phyloP scores from a whole-genome alignment of 345 rosid species.

The Toxicodendron radicans region DNA sequence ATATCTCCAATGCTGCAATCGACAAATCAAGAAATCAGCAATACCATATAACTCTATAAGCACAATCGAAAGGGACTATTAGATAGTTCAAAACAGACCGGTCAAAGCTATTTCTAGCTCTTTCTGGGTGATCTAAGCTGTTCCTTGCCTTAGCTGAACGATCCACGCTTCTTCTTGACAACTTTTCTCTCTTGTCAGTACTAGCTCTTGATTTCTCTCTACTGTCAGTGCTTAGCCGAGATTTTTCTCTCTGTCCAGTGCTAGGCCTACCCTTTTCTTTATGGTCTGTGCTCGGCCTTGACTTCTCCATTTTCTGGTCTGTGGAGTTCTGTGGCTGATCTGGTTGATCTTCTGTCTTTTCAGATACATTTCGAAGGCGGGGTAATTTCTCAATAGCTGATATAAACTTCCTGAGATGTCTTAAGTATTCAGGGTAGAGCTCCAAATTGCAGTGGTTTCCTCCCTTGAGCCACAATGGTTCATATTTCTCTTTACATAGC shows the following conservation, averaged over 20 bases:
- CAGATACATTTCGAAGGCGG: slow-evolving; percentile 24
- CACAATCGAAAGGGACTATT: not conserved
- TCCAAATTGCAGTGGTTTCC: slow-evolving; percentile 86
- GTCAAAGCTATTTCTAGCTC: slow-evolving; percentile 78
- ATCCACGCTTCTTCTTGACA: slow-evolving; percentile 57
- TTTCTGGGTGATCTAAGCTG: slow-evolving; percentile 64
- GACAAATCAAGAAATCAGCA: slow-evolving; percentile 1
- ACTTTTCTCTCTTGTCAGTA: slow-evolving; percentile 44
- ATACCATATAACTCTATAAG: not conserved
- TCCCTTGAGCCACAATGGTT: slow-evolving; percentile 86
- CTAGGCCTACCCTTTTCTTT: slow-evolving; percentile 46
- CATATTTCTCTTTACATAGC: slow-evolving; percentile 80
- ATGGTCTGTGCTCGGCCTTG: slow-evolving; percentile 36
- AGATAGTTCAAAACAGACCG: slow-evolving; percentile 40
- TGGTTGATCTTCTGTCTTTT: slow-evolving; percentile 28
- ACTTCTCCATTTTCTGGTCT: slow-evolving; percentile 26
- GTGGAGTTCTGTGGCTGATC: slow-evolving; percentile 18
- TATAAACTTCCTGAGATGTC: slow-evolving; percentile 72
- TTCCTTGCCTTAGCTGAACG: slow-evolving; percentile 49
- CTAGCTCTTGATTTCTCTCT: slow-evolving; percentile 47
- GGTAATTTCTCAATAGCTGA: slow-evolving; percentile 70
- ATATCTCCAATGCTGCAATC: slow-evolving; percentile 67
- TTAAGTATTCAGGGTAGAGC: slow-evolving; percentile 70
- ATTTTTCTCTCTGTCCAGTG: slow-evolving; percentile 46
- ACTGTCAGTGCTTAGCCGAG: slow-evolving; percentile 56